Evolutionary conservation across 768 basidiomycete species (phyloP).

Genomic region (Calocybe indica): DNA sequence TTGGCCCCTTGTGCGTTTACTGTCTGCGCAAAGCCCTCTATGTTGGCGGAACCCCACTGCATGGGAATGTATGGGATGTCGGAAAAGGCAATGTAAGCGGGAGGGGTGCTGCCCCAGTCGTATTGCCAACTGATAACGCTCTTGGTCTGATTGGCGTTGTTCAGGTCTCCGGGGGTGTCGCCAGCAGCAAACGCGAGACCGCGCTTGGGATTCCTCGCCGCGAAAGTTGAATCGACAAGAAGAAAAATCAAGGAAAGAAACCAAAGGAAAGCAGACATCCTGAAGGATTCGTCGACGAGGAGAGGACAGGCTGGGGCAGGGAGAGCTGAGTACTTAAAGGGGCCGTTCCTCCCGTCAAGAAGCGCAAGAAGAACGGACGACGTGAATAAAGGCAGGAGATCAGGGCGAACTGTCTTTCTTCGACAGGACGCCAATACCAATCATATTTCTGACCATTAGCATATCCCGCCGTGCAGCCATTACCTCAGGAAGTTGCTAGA

Average conservation of each 20-base stretch:
- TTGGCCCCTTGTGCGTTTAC: conserved; percentile 41
- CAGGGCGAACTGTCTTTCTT: conserved; percentile 33
- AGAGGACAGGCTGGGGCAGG: no score
- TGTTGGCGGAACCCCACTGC: conserved; percentile 43
- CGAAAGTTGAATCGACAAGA: conserved; percentile 19
- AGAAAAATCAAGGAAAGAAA: conserved; percentile 18
- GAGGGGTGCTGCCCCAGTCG: conserved; percentile 43
- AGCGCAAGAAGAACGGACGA: conserved; percentile 22
- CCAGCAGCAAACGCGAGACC: conserved; percentile 37
- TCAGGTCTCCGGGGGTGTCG: conserved; percentile 33
- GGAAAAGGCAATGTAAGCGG: conserved; percentile 35
- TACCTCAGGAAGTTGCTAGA: no score
- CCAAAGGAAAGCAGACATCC: conserved; percentile 20
- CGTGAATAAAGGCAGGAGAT: conserved; percentile 22
- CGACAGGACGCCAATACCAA: neutral
- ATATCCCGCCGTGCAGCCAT: no score
- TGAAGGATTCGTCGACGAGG: conserved; percentile 7
- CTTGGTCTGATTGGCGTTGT: conserved; percentile 38
- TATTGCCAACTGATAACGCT: conserved; percentile 46
- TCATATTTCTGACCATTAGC: no score
- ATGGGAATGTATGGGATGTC: conserved; percentile 44
- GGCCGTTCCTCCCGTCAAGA: neutral
- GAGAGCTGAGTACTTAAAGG: no score
- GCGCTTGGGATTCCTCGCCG: conserved; percentile 37
- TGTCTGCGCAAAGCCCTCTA: conserved; percentile 30